These are phyloP conservation scores for Rhodotorula taiwanensis DNA, from an alignment of 768 basidiomycete species.

Conservation along the genomic window DNA sequence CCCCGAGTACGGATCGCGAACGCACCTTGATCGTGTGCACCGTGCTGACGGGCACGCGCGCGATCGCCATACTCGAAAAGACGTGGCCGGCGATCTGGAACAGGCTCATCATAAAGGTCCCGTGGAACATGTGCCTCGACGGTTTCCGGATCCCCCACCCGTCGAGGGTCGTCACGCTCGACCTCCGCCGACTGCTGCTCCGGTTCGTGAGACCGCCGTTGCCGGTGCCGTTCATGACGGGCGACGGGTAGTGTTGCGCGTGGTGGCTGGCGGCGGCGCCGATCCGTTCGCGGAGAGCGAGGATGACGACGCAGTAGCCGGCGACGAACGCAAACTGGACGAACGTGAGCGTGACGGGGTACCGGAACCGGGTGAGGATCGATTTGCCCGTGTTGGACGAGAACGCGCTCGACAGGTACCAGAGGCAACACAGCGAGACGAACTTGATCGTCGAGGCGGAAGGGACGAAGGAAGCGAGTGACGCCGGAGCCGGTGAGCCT, in stretches of 20 bases:
- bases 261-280: not conserved
- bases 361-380: slow-evolving; percentile 84
- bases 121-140: slow-evolving; percentile 62
- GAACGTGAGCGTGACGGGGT: slow-evolving; percentile 91
- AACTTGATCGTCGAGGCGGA: slow-evolving; percentile 49
- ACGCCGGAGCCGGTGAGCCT: not conserved
- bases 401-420: slow-evolving; percentile 88
- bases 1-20: not conserved
- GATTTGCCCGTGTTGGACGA: slow-evolving; percentile 95
- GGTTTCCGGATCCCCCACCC: slow-evolving; percentile 52
- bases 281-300: slow-evolving; percentile 44
- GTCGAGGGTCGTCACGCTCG: slow-evolving; percentile 27
- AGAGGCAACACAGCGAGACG: slow-evolving; percentile 72
- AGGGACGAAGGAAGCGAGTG: not conserved
- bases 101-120: slow-evolving; percentile 87
- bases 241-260: not conserved
- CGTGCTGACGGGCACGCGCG: slow-evolving; percentile 90
- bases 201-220: slow-evolving; percentile 1
- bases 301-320: slow-evolving; percentile 72
- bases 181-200: slow-evolving; percentile 9
- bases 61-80: slow-evolving; percentile 95
- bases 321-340: slow-evolving; percentile 96
- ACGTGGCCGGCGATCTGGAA: slow-evolving; percentile 98
- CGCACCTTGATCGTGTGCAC: slow-evolving; percentile 97
- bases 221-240: not conserved